Base-by-base conservation (phyloP, 176 grass and related monocot genomes). In the Pharus latifolius region DNA sequence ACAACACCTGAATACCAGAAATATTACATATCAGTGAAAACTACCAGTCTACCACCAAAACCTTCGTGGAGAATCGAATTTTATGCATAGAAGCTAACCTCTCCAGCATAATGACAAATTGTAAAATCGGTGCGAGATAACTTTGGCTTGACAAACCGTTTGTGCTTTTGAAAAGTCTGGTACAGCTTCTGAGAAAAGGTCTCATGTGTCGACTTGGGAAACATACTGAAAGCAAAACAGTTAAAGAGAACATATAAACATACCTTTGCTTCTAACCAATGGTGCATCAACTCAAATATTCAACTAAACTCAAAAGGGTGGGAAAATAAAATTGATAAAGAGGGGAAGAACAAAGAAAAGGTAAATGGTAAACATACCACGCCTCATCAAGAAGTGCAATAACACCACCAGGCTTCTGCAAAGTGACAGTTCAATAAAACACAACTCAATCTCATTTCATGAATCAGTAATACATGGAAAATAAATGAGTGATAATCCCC, bases 331-430 rank as follows among this genome's bases (percentile, higher is more conserved):
- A 62, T 54, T 65, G 51, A 83, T 10, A 37, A n/a, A 73, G 31
- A 62, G 14, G 38, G 7, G 22, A 54, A 69, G 52, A 43, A 69
- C 32, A 82, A 68, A 62, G 13, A 42, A 71, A 72, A 63, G 18
- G 37, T 62, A 74, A 75, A 61, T 13, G 75, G 53, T 45, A 56
- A 67, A 40, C 75, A 76, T 78, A 99, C 95, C 95, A 99, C 78
- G 95, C 96, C 77, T 99, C 96, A 70, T 99, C 96, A 57, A 99
- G 96, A 82, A 99, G 96, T 60, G 96, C 87, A 79, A 99, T 75
- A 52, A 99, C 83, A 54, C 96, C 96, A 73, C 96, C 90, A 94
- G 96, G 96, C 88, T 99, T 99, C 96, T 99, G 84, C 56, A 63
- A 77, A 84, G 12, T 60, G 67, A 52, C 2, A 53, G 30, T 38